phyloP scores from a whole-genome alignment of 2,329 filamentous ascomycete species.

The Diaporthe humulicola region DNA sequence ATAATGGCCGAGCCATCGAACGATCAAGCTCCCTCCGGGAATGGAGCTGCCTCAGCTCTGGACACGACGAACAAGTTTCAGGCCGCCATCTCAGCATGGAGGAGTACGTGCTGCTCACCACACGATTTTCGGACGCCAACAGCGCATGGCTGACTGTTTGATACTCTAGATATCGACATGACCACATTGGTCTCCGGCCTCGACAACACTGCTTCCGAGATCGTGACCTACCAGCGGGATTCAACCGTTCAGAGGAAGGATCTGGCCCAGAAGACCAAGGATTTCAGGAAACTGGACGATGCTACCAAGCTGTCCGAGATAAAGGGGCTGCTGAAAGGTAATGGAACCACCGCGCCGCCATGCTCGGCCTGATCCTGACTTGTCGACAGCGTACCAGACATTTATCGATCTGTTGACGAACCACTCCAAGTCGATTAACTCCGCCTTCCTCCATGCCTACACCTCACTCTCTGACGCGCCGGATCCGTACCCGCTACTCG shows the following conservation, averaged over 20 bases:
- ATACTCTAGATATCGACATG: conserved; percentile 82
- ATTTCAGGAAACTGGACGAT: conserved; percentile 95
- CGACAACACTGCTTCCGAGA: conserved; percentile 94
- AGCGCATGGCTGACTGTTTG: conserved; percentile 29
- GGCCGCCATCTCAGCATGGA: conserved; percentile 94
- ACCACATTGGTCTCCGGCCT: conserved; percentile 85
- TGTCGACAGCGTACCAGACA: conserved; percentile 83
- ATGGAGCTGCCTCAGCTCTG: conserved; percentile 36
- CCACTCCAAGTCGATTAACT: conserved; percentile 94
- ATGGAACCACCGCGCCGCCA: conserved; percentile 32
- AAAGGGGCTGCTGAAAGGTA: conserved; percentile 90
- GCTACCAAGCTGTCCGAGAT: conserved; percentile 86
- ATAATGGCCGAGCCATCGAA: conserved; percentile 32
- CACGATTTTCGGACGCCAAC: conserved; percentile 13
- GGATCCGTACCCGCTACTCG: conserved; percentile 94
- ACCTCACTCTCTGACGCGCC: conserved; percentile 94
- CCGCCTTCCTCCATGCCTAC: conserved; percentile 92
- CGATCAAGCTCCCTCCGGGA: conserved; percentile 23
- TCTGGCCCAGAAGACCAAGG: conserved; percentile 98
- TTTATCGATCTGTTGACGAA: conserved; percentile 98
- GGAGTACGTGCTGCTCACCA: conserved; percentile 71
- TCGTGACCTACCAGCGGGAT: conserved; percentile 92
- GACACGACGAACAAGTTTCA: conserved; percentile 93
- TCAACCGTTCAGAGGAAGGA: conserved; percentile 97
- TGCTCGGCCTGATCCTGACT: conserved; percentile 42